Evolutionary conservation across 2,329 filamentous ascomycete genomes (phyloP).

Genomic region (Alternaria metachromatica): DNA sequence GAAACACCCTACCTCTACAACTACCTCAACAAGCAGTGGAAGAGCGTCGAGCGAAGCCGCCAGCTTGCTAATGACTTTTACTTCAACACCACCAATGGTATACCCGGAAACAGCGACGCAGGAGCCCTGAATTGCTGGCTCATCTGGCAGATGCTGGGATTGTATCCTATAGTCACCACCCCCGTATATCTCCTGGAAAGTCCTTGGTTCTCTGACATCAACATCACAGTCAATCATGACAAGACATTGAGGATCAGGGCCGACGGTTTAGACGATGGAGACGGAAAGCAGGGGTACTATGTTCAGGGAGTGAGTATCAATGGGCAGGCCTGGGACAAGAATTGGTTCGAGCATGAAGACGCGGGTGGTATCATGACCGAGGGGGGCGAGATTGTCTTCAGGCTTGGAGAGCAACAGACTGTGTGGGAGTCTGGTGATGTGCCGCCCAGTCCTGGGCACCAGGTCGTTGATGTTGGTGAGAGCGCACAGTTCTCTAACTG

Average conservation of each 20-base stretch:
- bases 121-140: constrained; percentile 60
- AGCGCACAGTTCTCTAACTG: neutral
- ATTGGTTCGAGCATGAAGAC: constrained; percentile 64
- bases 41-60: constrained; percentile 40
- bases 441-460: constrained; percentile 44
- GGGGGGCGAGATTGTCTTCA: constrained; percentile 46
- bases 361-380: constrained; percentile 40
- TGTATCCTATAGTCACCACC: constrained; percentile 58
- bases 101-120: constrained; percentile 56
- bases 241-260: constrained; percentile 57
- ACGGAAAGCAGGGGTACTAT: constrained; percentile 56
- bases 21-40: constrained; percentile 51
- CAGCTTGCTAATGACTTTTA: constrained; percentile 52
- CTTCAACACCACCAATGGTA: constrained; percentile 48
- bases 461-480: constrained; percentile 31
- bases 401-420: constrained; percentile 33
- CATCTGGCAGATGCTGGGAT: constrained; percentile 58
- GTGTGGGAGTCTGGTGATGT: constrained; percentile 43
- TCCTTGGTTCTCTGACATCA: constrained; percentile 54
- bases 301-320: constrained; percentile 63
- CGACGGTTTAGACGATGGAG: constrained; percentile 45
- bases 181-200: constrained; percentile 56
- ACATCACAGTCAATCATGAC: constrained; percentile 46
- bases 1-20: constrained; percentile 52
- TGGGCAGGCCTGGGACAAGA: constrained; percentile 58